A percentile compares a stretch with the other conserved stretches of the same genome.
Evolutionary conservation across 345 rosid species (phyloP).

Genomic region (Orychophragmus violaceus): DNA sequence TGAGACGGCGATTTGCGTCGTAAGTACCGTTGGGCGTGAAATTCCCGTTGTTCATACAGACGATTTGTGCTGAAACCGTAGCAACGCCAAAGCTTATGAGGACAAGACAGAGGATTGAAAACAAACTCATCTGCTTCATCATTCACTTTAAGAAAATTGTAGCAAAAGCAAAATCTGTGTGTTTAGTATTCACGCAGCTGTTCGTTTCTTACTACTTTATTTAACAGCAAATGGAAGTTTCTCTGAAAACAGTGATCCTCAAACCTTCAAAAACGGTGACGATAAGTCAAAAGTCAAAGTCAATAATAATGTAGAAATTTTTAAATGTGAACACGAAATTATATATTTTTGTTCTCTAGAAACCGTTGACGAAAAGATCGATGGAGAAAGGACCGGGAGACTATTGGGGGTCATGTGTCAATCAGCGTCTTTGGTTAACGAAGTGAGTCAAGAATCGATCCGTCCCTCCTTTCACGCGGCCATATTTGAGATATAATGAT

Average conservation of each 20-base stretch:
- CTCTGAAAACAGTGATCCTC: not conserved
- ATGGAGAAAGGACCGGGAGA: too few relatives aligned
- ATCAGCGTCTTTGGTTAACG: too few relatives aligned
- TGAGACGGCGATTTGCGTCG: constrained; percentile 2
- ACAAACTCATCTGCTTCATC: constrained; percentile 4
- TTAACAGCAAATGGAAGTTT: not conserved
- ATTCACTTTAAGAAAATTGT: not conserved
- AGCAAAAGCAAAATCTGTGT: not conserved
- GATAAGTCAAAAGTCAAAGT: not conserved
- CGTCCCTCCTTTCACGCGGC: too few relatives aligned
- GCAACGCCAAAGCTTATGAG: not conserved
- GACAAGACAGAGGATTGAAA: constrained; percentile 1
- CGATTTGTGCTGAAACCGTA: constrained; percentile 1
- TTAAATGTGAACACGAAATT: too few relatives aligned
- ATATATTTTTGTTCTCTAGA: too few relatives aligned
- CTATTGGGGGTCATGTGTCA: too few relatives aligned
- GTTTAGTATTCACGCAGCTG: not conserved
- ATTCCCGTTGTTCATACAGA: not conserved
- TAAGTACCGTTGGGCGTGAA: constrained; percentile 23
- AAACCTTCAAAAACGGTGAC: not conserved
- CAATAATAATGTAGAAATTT: too few relatives aligned
- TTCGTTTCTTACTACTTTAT: not conserved
- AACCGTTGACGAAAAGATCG: too few relatives aligned
- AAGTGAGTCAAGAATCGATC: too few relatives aligned
- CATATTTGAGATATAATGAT: too few relatives aligned